Evolutionary conservation across 129 eudicot species (phyloP), one percentile per base, ranked within the genome.

Genomic region (Scalesia atractyloides): DNA sequence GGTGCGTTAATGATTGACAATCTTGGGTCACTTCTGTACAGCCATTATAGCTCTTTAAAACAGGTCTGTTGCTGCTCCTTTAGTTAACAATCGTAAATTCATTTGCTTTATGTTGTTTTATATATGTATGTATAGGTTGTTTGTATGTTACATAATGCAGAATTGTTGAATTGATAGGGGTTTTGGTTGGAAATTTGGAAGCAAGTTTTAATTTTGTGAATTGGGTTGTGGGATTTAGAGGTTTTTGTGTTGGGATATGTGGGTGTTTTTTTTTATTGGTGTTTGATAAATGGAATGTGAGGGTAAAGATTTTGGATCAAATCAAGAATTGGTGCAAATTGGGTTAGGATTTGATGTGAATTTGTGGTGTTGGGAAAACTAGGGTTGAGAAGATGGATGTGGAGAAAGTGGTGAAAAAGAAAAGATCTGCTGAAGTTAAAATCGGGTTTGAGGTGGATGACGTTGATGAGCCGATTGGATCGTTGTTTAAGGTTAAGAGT

Each of bases 381-480:
- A 82, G 81, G 88, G 82, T 74, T 75, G 84, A 66, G 81, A 79
- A 81, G 65, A 82, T 90, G 96, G 97, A 84, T 37, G 86, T 72
- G 74, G 89, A 84, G 56, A 85, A 82, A 66, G 41, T 64, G 53
- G 87, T 72, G 69, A 68, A 62, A 43, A 88, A 91, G 77, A 90
- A 81, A 66, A 80, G 95, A 79, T 44, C 73, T 10, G 76, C 69
- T 70, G 68, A 53, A 20, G 10, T 24, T 60, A 79, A 75, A 75
- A 57, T 70, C 18, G 68, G 76, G 70, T 24, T 82, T 60, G 90
- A 82, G 71, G 83, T 88, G 1, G 94, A 76, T 20, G 99, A 95
- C 33, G n/a, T n/a, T n/a, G 94, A 95, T 41, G 99, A 90, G 80
- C 91, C 96, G 15, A 88, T 95, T 81, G 88, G 96, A 49, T 73